These are phyloP conservation scores for Irpex lacteus DNA, from an alignment of 1,284 basidiomycete genomes.

Conservation along the genomic window DNA sequence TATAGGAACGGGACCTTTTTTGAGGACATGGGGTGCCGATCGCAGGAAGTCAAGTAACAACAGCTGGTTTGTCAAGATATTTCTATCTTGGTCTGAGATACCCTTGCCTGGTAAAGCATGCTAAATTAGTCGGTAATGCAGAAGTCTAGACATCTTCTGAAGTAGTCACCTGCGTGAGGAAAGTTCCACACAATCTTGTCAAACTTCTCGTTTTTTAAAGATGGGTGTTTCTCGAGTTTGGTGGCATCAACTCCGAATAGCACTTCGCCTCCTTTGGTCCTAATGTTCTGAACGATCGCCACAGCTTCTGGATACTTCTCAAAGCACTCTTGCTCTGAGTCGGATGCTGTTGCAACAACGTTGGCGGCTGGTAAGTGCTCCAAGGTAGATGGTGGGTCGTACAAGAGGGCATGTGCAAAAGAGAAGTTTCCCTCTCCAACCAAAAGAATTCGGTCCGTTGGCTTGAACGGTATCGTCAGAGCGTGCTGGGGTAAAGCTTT, in stretches of 20 bases:
- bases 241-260: conserved; percentile 87
- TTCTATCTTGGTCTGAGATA: conserved; percentile 92
- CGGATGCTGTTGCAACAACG: conserved; percentile 87
- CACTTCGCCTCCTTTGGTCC: conserved; percentile 64
- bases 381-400: conserved; percentile 46
- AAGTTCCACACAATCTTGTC: conserved; percentile 94
- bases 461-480: conserved; percentile 68
- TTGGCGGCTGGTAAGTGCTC: conserved; percentile 61
- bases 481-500: conserved; percentile 27
- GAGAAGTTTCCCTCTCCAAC: conserved; percentile 98
- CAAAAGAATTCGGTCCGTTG: conserved; percentile 80
- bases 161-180: conserved; percentile 80
- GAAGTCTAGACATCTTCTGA: not conserved
- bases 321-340: conserved; percentile 75
- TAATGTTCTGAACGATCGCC: conserved; percentile 57
- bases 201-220: conserved; percentile 60
- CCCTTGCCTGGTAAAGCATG: conserved; percentile 62
- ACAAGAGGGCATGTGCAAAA: conserved; percentile 77
- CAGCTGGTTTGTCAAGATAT: conserved; percentile 88
- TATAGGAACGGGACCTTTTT: conserved; percentile 53
- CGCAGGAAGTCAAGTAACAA: conserved; percentile 86
- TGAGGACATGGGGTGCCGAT: conserved; percentile 67
- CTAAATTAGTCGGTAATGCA: conserved; percentile 7
- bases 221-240: conserved; percentile 58
- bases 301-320: conserved; percentile 84